Base-by-base conservation (phyloP, 2,329 filamentous ascomycete genomes). In the Verruconis gallopava region DNA sequence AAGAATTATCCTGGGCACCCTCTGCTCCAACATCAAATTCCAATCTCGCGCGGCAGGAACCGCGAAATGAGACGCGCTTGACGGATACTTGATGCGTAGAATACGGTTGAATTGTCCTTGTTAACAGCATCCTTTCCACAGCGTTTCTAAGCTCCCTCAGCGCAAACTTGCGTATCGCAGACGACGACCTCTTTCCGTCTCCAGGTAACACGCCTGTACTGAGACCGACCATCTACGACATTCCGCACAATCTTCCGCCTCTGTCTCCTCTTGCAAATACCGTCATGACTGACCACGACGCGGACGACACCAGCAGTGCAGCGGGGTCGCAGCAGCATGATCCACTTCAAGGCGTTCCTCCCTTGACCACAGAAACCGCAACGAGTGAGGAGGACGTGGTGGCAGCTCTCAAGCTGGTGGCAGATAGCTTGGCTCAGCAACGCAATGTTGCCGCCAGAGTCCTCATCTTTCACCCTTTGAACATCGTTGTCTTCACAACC, bases 131-230 rank as follows among this genome's bases (percentile, higher is more conserved):
- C n/a, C n/a, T n/a, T 22, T 22, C 35, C 32, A 38, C 60, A 91
- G 84, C 83, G 19, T 91, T 91, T 66, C 81, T 91, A 61, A 81
- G 77, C 43, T 89, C 85, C 51, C 71, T 91, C 13, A 77, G 82
- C 50, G 81, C 81, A 48, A 91, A 91, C 55, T 73, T 91, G 43
- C 78, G 79, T 51, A 76, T 89, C 44, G 52, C 53, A 54, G 67
- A 64, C 51, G 64, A 67, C 44, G 50, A 49, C 44, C 48, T 44
- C 46, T 40, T 32, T 43, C 45, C 44, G 19, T 41, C 46, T 33
- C 35, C 49, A 46, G 37, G 46, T 43, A 46, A 17, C 22, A 36
- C 43, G 6, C 38, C 38, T 5, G 21, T 33, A 15, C 19, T 45
- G 22, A 45, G 40, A 25, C 25, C 25, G 25, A 32, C 21, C 9